A percentile compares a stretch with the other conserved stretches of the same genome.
Evolutionary conservation across 495 filamentous ascomycete species (phyloP).

Genomic region (Tuber brumale): DNA sequence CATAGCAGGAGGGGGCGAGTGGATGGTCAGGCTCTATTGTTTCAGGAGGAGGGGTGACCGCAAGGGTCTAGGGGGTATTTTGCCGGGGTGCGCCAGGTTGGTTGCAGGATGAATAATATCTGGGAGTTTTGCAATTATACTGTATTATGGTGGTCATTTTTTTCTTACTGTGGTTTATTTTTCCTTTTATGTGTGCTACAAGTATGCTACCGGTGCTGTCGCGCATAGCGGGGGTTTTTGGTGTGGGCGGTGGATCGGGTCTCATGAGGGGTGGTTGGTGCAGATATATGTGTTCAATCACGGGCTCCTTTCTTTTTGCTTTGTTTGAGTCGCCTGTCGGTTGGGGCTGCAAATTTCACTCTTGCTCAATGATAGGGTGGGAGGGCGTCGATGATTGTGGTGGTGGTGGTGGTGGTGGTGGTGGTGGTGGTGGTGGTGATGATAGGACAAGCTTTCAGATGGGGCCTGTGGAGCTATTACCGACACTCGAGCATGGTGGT

Average conservation of each 20-base stretch:
- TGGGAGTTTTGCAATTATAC: neutral
- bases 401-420: neutral
- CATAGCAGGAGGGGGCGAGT: neutral
- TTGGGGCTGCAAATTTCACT: neutral
- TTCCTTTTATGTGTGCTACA: neutral
- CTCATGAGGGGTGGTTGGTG: neutral
- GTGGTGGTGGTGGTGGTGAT: neutral
- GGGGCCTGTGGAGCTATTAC: neutral
- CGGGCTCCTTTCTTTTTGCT: neutral
- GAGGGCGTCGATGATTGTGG: neutral
- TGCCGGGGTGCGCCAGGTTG: neutral
- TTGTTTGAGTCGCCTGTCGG: conserved; percentile 1
- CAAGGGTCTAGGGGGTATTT: neutral
- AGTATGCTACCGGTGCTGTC: neutral
- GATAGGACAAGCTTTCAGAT: neutral
- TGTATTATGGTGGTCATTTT: neutral
- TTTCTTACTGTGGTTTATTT: neutral
- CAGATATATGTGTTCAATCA: neutral
- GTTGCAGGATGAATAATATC: neutral
- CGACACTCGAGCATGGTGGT: no score
- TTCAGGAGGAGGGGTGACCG: neutral
- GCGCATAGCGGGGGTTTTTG: neutral
- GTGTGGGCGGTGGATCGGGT: neutral
- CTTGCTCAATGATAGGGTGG: neutral
- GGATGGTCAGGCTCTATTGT: neutral